Percentiles rank a stretch among this genome's conserved stretches.
Conservation (phyloP, 139 green algal species). For the Micractinium sp. region DNA sequence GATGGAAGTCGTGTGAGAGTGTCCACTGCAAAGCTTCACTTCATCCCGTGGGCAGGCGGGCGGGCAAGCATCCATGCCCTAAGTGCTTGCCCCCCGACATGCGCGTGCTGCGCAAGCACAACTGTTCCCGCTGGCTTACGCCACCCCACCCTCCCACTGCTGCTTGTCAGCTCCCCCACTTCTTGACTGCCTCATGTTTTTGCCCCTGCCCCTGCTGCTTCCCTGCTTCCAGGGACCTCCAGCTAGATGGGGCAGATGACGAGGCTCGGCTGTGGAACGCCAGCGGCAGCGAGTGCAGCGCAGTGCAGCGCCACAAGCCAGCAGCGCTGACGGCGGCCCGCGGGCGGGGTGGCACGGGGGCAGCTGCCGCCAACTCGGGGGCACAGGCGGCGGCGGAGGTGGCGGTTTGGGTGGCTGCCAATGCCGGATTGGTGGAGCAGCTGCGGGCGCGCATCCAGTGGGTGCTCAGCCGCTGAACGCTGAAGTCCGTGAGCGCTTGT, state of each 20-base stretch:
- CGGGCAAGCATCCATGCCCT: not conserved
- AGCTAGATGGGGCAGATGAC: not conserved
- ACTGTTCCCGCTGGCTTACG: not conserved
- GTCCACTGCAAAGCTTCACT: no score
- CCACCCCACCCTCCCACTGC: not conserved
- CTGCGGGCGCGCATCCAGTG: conserved; percentile 1
- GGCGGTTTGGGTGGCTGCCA: conserved; percentile 8
- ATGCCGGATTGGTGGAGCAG: not conserved
- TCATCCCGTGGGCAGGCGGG: not conserved
- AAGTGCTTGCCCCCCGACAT: not conserved
- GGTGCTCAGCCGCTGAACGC: not conserved
- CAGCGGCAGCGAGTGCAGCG: not conserved
- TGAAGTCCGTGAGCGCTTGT: no score
- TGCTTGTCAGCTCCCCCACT: not conserved
- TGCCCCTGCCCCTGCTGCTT: not conserved
- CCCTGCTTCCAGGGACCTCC: not conserved
- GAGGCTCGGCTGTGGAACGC: not conserved
- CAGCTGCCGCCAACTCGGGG: not conserved
- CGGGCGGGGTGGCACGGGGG: not conserved
- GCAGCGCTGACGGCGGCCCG: not conserved
- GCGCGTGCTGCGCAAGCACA: no score
- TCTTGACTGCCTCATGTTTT: not conserved
- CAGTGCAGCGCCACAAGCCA: conserved; percentile 1
- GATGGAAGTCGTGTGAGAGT: not conserved
- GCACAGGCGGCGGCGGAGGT: not conserved